Evolutionary conservation across 1,284 basidiomycete species (phyloP).

Genomic region (Meira miltonrushii): DNA sequence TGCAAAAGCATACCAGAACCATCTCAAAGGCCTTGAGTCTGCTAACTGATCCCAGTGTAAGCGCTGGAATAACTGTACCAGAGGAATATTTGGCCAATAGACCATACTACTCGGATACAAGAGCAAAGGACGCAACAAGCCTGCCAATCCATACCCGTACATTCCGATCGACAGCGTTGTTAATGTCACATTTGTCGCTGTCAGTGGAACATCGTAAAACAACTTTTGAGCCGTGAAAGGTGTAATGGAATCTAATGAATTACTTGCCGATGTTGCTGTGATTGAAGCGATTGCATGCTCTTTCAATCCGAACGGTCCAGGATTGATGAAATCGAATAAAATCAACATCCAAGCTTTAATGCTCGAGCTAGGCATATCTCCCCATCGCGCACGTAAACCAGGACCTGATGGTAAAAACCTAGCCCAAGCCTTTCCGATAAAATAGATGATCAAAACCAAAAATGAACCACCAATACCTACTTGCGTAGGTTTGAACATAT

Average conservation of each 20-base stretch:
- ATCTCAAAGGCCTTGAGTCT: slow-evolving; percentile 59
- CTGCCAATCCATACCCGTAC: slow-evolving; percentile 64
- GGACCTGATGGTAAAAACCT: slow-evolving; percentile 39
- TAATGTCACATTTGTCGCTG: slow-evolving; percentile 59
- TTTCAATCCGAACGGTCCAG: slow-evolving; percentile 61
- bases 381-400: slow-evolving; percentile 47
- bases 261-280: slow-evolving; percentile 58
- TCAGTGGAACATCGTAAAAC: slow-evolving; percentile 22
- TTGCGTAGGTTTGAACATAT: slow-evolving; percentile 62
- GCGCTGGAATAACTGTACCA: slow-evolving; percentile 39
- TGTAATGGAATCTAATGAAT: slow-evolving; percentile 15
- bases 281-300: slow-evolving; percentile 62
- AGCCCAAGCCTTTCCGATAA: slow-evolving; percentile 60
- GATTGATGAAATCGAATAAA: slow-evolving; percentile 59
- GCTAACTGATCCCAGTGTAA: slow-evolving; percentile 50
- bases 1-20: slow-evolving; percentile 60
- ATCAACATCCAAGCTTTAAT: slow-evolving; percentile 52
- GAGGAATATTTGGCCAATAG: slow-evolving; percentile 41
- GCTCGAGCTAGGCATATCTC: slow-evolving; percentile 52
- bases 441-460: slow-evolving; percentile 61
- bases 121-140: slow-evolving; percentile 20
- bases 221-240: slow-evolving; percentile 24
- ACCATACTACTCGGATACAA: slow-evolving; percentile 51
- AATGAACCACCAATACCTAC: slow-evolving; percentile 58
- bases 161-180: slow-evolving; percentile 65